Evolutionary conservation across 805 yeast species (phyloP).

Genomic region (Vanderwaltozyma yarrowii): DNA sequence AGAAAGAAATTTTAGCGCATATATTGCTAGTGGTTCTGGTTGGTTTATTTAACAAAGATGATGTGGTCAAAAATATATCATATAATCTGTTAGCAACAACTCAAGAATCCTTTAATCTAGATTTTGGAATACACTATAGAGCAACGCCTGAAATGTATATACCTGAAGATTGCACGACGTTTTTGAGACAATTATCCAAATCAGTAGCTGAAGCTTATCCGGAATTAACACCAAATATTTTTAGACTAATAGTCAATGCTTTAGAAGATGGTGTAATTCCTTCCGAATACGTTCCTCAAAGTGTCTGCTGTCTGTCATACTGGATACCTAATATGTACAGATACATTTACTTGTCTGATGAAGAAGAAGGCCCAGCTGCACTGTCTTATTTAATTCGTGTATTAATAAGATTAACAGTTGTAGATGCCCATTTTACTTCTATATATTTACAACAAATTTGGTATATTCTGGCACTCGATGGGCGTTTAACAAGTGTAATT

Average conservation of each 20-base stretch:
- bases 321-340: conserved; percentile 64
- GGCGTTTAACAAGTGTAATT: conserved; percentile 43
- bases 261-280: conserved; percentile 16
- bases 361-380: conserved; percentile 48
- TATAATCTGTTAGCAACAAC: conserved; percentile 53
- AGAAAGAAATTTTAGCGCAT: conserved; percentile 43
- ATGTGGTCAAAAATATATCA: conserved; percentile 51
- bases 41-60: conserved; percentile 53
- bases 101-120: conserved; percentile 47
- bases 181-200: conserved; percentile 46
- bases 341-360: conserved; percentile 44
- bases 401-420: conserved; percentile 48
- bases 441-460: conserved; percentile 54
- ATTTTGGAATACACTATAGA: conserved; percentile 46
- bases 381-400: conserved; percentile 52
- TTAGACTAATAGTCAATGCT: conserved; percentile 22
- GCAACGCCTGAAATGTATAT: conserved; percentile 52
- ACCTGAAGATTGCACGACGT: conserved; percentile 57
- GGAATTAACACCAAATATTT: conserved; percentile 47
- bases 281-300: conserved; percentile 15
- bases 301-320: conserved; percentile 38
- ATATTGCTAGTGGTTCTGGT: conserved; percentile 55
- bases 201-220: conserved; percentile 51
- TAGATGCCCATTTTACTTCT: conserved; percentile 38
- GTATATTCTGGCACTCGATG: conserved; percentile 55